Base-by-base conservation (phyloP, 306 rosid species). In the Heteromeles arbutifolia region DNA sequence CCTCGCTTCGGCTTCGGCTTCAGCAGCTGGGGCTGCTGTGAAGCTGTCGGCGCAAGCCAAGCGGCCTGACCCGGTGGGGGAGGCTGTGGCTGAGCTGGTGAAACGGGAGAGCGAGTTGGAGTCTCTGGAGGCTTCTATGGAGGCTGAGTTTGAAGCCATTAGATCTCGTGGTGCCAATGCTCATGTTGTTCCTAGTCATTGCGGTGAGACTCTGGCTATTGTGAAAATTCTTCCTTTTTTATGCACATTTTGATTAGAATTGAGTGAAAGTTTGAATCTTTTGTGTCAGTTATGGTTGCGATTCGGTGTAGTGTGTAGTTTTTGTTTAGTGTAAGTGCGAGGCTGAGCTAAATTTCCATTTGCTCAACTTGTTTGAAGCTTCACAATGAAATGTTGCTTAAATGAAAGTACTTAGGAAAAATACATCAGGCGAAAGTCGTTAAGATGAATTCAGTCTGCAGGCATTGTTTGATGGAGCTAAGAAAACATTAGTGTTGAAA, bases 111-210 rank as follows among this genome's bases (percentile, higher is more conserved):
- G 73, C 62, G 86, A 83, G 83, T 67, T 87, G 80, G 87, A 84
- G 84, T 87, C 87, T 69, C 72, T 93, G 81, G 93, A 86, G 78
- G 93, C 96, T 68, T 73, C 78, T 59, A 80, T 91, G 78, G 97
- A 86, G 80, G 90, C 92, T 64, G 87, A 88, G 56, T 91, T 87
- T 65, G 92, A 91, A 84, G 85, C 90, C 57, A 73, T 89, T 83
- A 88, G 95, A 93, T 91, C 97, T 87, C 96, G 98, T 18, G 82
- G 81, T 76, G 70, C 82, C 72, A 84, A 82, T 78, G 87, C 82
- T 74, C 98, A 93, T 22, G 97, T 84, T 4, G 90, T 91, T 78
- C 98, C 98, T 31, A 89, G 76, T 87, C 97, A 93, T 82, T 89
- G 97, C 24, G 98, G 98, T 93, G 84, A 88, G 93, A 73, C 45